Evolutionary conservation across 768 basidiomycete species (phyloP).

Genomic region (Leccinum ochraceum): DNA sequence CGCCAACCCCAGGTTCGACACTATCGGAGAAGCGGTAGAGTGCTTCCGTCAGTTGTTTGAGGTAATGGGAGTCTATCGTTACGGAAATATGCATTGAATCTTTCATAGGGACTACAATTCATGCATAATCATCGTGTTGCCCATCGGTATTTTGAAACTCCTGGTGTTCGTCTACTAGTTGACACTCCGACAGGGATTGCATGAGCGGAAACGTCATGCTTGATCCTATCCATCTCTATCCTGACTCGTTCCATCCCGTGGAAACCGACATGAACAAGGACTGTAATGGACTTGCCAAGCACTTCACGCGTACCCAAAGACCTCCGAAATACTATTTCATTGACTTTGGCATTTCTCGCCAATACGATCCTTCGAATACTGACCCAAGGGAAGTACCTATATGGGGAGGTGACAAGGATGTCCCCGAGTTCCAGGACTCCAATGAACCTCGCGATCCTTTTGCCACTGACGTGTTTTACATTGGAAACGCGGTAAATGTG

Average conservation of each 20-base stretch:
- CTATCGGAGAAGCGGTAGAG: no score
- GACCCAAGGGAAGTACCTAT: no score
- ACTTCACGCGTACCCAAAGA: not conserved
- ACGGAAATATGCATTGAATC: no score
- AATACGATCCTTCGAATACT: no score
- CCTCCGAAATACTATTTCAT: not conserved
- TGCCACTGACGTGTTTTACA: not conserved
- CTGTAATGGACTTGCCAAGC: not conserved
- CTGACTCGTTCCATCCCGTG: not conserved
- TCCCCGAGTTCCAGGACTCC: not conserved
- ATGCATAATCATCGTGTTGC: not conserved
- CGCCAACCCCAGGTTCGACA: slow-evolving; percentile 17
- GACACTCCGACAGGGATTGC: not conserved
- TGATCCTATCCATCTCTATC: not conserved
- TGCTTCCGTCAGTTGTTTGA: not conserved
- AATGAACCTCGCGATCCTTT: not conserved
- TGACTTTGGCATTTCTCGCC: no score
- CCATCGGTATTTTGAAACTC: not conserved
- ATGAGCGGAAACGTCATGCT: not conserved
- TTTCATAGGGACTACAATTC: not conserved
- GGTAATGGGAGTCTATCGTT: not conserved
- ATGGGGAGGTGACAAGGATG: not conserved
- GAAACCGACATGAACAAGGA: not conserved
- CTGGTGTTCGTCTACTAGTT: not conserved
- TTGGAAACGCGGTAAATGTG: not conserved